Evolutionary conservation across 2,329 filamentous ascomycete species (phyloP).

Genomic region (Uncinocarpus reesii): DNA sequence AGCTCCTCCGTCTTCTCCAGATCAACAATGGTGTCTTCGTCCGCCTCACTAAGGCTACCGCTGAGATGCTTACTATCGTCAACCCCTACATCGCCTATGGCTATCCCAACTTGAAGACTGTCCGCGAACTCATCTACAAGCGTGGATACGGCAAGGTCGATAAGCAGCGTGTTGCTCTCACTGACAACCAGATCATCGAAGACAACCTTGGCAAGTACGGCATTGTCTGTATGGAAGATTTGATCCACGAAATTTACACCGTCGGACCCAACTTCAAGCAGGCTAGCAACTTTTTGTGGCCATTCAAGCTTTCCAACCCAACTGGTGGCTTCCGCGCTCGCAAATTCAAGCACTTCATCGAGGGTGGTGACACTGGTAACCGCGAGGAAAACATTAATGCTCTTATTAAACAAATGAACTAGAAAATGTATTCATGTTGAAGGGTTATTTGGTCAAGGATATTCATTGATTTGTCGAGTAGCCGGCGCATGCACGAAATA

Average conservation of each 20-base stretch:
- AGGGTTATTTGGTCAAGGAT: conserved; percentile 5
- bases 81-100: conserved; percentile 99
- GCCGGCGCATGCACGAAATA: not conserved
- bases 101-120: conserved; percentile 98
- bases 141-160: conserved; percentile 97
- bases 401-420: conserved; percentile 98
- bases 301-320: conserved; percentile 99
- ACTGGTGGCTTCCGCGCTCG: conserved; percentile 88
- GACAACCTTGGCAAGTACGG: conserved; percentile 94
- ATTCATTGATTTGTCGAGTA: not conserved
- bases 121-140: conserved; percentile 99
- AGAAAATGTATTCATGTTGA: conserved; percentile 30
- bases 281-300: conserved; percentile 98
- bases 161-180: conserved; percentile 93
- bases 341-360: conserved; percentile 99
- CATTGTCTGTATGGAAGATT: conserved; percentile 98
- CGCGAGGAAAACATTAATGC: conserved; percentile 96
- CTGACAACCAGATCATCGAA: conserved; percentile 97
- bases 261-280: conserved; percentile 99
- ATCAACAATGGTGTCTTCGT: conserved; percentile 99
- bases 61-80: conserved; percentile 95
- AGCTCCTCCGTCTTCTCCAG: conserved; percentile 97
- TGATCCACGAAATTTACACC: conserved; percentile 98
- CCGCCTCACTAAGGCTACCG: conserved; percentile 92
- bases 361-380: conserved; percentile 98